Percentiles rank a stretch among this genome's conserved stretches.
Evolutionary conservation across 768 basidiomycete genomes (phyloP).

Genomic region (Lepiota venenata): DNA sequence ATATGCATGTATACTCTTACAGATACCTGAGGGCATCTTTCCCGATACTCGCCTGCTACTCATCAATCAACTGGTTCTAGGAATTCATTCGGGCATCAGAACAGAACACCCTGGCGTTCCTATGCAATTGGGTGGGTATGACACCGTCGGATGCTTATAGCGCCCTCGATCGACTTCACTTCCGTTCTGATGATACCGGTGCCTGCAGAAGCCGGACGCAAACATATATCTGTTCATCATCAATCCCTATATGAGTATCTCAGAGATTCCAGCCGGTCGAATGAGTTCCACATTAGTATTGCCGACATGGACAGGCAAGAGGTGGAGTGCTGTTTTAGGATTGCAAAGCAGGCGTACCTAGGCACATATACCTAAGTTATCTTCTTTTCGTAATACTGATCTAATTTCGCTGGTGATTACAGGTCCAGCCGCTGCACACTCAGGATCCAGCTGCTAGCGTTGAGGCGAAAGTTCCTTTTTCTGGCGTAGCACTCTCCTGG

Average conservation of each 20-base stretch:
- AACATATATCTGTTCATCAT: neutral
- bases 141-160: neutral
- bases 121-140: neutral
- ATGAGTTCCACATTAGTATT: neutral
- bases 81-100: too few relatives aligned
- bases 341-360: too few relatives aligned
- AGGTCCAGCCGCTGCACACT: too few relatives aligned
- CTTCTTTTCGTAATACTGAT: too few relatives aligned
- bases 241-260: neutral
- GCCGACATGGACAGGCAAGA: neutral
- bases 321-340: neutral
- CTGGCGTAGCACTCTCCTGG: too few relatives aligned
- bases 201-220: neutral
- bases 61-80: neutral
- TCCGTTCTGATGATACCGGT: neutral
- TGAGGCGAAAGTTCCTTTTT: too few relatives aligned
- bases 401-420: too few relatives aligned
- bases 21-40: neutral
- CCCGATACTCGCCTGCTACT: neutral
- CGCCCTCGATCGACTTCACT: neutral
- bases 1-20: neutral
- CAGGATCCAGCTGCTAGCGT: too few relatives aligned
- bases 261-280: neutral
- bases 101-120: too few relatives aligned
- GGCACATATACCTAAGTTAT: too few relatives aligned